phyloP scores from a whole-genome alignment of 306 rosid genomes.

The Quercus bicolor region DNA sequence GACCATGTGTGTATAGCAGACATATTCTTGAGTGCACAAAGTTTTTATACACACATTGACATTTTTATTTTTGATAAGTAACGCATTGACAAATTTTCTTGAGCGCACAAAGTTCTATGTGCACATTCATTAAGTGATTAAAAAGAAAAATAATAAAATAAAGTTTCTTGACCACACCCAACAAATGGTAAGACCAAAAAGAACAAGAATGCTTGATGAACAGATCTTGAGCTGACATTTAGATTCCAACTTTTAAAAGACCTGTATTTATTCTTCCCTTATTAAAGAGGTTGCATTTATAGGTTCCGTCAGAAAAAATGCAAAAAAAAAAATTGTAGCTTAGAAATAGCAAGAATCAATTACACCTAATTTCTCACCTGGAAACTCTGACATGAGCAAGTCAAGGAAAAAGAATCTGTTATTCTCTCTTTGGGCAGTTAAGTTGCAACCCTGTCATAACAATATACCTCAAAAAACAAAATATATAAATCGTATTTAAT shows the following conservation, averaged over 20 bases:
- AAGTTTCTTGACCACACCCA: background rate
- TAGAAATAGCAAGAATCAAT: conserved; percentile 5
- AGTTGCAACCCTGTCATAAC: conserved; percentile 73
- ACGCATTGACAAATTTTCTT: background rate
- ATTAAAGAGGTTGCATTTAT: background rate
- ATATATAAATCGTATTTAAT: background rate
- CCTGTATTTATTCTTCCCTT: background rate
- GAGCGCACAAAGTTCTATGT: background rate
- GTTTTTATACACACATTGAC: background rate
- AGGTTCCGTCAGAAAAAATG: background rate
- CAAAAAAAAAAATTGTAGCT: background rate
- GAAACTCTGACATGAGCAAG: conserved; percentile 70
- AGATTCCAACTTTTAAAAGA: too few species aligned
- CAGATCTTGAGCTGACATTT: background rate
- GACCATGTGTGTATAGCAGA: background rate
- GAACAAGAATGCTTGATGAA: background rate
- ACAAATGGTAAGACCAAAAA: background rate
- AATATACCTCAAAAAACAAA: background rate
- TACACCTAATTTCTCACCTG: conserved; percentile 80
- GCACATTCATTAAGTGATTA: background rate
- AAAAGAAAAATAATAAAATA: background rate
- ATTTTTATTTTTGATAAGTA: background rate
- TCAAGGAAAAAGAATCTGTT: conserved; percentile 67
- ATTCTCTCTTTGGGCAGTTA: conserved; percentile 72
- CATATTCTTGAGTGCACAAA: background rate